phyloP scores from a whole-genome alignment of 768 basidiomycete species.

The Leccinum broughii region DNA sequence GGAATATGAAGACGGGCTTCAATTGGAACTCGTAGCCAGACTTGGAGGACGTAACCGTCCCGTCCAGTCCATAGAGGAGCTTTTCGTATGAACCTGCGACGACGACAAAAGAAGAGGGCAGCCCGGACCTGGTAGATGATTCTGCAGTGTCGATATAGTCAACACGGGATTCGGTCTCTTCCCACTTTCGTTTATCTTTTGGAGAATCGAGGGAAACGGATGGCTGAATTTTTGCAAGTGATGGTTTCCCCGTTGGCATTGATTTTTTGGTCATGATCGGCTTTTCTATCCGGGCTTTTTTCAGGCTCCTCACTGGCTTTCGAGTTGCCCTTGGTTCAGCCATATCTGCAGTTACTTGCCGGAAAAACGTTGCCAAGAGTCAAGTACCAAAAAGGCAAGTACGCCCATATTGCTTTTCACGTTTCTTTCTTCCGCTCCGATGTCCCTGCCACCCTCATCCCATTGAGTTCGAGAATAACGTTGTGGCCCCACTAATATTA shows the following conservation, averaged over 20 bases:
- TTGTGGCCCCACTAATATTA: too few relatives aligned
- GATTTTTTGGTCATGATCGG: conserved; percentile 3
- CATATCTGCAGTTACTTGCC: conserved; percentile 5
- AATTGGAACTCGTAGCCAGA: conserved; percentile 42
- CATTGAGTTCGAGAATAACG: too few relatives aligned
- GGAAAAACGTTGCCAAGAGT: too few relatives aligned
- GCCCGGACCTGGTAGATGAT: conserved; percentile 10
- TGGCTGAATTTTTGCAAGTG: background rate
- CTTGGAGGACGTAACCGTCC: conserved; percentile 42
- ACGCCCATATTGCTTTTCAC: too few relatives aligned
- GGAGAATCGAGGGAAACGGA: conserved; percentile 12
- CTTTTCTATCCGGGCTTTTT: conserved; percentile 28
- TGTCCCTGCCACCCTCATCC: too few relatives aligned
- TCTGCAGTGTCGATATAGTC: background rate
- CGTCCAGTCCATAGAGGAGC: conserved; percentile 87
- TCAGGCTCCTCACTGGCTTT: conserved; percentile 23
- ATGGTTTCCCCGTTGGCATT: background rate
- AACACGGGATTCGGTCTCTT: conserved; percentile 1
- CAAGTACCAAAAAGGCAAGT: background rate
- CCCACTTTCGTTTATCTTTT: conserved; percentile 34
- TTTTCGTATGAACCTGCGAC: conserved; percentile 97
- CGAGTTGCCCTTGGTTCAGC: conserved; percentile 19
- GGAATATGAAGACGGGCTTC: conserved; percentile 92
- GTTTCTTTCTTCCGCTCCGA: too few relatives aligned
- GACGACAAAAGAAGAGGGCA: conserved; percentile 75